These are phyloP conservation scores for Knoxia roxburghii DNA, from an alignment of 257 asterid species.

Conservation along the genomic window DNA sequence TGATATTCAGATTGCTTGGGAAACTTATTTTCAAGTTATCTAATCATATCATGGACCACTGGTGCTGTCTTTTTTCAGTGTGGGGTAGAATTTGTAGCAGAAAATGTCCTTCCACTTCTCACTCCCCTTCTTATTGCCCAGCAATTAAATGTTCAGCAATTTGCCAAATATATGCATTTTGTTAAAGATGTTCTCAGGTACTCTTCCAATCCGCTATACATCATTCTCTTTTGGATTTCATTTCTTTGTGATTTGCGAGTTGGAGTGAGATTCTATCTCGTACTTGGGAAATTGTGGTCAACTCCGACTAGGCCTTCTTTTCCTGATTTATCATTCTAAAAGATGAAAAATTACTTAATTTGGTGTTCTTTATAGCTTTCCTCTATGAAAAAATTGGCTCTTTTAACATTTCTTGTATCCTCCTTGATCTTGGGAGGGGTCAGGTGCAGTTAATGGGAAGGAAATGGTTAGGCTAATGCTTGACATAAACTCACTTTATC, in stretches of 20 bases:
- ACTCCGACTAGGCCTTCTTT: too few relatives aligned
- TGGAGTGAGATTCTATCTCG: too few relatives aligned
- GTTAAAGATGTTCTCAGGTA: slow-evolving; percentile 91
- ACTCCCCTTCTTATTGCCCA: slow-evolving; percentile 85
- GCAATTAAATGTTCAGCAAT: slow-evolving; percentile 94
- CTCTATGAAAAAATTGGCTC: not conserved
- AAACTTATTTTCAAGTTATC: not conserved
- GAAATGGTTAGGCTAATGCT: not conserved
- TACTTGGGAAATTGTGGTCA: too few relatives aligned
- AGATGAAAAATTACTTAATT: not conserved
- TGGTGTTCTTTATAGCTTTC: not conserved
- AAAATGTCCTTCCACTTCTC: slow-evolving; percentile 85
- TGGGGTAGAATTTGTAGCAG: slow-evolving; percentile 87
- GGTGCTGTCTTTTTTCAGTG: slow-evolving; percentile 46
- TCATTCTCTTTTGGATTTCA: not conserved
- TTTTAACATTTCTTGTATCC: not conserved
- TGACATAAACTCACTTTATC: not conserved
- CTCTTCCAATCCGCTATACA: slow-evolving; percentile 13
- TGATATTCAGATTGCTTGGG: not conserved
- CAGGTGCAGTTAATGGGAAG: not conserved
- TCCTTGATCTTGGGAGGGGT: not conserved
- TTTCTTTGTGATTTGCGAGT: slow-evolving; percentile 6
- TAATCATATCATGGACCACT: not conserved
- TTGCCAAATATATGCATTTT: slow-evolving; percentile 91
- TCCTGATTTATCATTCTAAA: not conserved